Conservation (phyloP, 2,329 filamentous ascomycete genomes). For the Aureobasidium mangrovei region DNA sequence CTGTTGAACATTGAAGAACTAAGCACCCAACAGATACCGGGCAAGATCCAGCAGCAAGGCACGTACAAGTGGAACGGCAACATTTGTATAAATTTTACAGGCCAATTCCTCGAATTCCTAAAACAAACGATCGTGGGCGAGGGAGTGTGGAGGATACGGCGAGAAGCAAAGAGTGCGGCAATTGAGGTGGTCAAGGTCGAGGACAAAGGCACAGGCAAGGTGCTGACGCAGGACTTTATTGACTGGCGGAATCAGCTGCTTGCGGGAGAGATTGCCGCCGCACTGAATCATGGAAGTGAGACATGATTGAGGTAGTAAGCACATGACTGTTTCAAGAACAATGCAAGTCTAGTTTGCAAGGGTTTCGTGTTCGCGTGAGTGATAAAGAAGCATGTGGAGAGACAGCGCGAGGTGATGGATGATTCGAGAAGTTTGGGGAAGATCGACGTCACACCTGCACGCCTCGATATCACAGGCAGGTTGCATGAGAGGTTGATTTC, state of each 20-base stretch:
- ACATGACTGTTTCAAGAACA: no score
- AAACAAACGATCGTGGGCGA: conserved; percentile 49
- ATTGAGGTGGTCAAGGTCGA: conserved; percentile 70
- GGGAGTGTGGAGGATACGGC: conserved; percentile 75
- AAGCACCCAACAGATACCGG: conserved; percentile 69
- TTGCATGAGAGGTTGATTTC: background rate
- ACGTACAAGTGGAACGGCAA: conserved; percentile 80
- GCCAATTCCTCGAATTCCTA: conserved; percentile 54
- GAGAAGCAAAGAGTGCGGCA: conserved; percentile 45
- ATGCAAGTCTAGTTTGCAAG: no score
- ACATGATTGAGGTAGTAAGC: no score
- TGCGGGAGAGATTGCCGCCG: background rate
- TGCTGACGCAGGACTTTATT: conserved; percentile 64
- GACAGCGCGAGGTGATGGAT: no score
- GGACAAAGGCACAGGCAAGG: conserved; percentile 64
- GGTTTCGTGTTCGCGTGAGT: no score
- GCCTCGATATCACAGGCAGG: background rate
- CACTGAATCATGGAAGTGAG: background rate
- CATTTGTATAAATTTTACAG: conserved; percentile 84
- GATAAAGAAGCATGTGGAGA: no score
- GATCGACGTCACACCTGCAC: background rate
- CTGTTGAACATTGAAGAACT: conserved; percentile 68
- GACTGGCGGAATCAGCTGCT: conserved; percentile 10
- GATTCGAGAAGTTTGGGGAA: no score
- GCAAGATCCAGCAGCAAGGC: conserved; percentile 58